Base-by-base conservation (phyloP, 257 asterid species). In the Penstemon davidsonii region DNA sequence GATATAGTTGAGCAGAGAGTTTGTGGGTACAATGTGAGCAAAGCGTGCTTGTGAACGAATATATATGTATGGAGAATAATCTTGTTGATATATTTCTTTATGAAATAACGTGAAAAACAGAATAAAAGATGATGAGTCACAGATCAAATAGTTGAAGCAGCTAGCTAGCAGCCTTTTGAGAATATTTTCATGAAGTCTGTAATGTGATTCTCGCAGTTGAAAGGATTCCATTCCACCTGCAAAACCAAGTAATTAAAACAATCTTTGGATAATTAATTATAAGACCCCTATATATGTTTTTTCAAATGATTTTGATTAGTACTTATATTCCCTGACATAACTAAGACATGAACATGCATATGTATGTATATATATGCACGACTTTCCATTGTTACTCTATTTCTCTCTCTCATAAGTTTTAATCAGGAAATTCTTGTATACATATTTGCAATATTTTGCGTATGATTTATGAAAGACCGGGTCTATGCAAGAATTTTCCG, bases 41-140 rank as follows among this genome's bases (percentile, higher is more conserved):
- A 64, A 63, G 83, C 85, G 79, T 72, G 83, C 75, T 59, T 52
- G 52, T 71, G 76, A 58, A 59, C 71, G 67, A 60, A 72, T 61
- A 46, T 36, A 55, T 42, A 25, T 25, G 33, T 25, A 25, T 25
- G 64, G 37, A 76, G 83, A 76, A 15, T 15, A 15, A 75, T 72
- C 75, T 64, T 36, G 33, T 25, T 25, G 33, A 40, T 54, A 51
- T 46, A 37, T 56, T 56, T 66, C 10, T 25, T 74, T 52, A 52
- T 60, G 43, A 19, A n/a, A 15, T 33, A 38, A 7, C 41, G 60
- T 60, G 52, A 60, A 52, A 47, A 60, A 55, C 54, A n/a, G 15
- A 66, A 62, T 56, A 53, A 59, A 42, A 43, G 33, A 41, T 25
- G 33, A 25, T 1, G 33, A 25, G 33, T 25, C 33, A 25, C 33